Evolutionary conservation across 2,329 filamentous ascomycete species (phyloP).

Genomic region (Grosmannia clavigera): DNA sequence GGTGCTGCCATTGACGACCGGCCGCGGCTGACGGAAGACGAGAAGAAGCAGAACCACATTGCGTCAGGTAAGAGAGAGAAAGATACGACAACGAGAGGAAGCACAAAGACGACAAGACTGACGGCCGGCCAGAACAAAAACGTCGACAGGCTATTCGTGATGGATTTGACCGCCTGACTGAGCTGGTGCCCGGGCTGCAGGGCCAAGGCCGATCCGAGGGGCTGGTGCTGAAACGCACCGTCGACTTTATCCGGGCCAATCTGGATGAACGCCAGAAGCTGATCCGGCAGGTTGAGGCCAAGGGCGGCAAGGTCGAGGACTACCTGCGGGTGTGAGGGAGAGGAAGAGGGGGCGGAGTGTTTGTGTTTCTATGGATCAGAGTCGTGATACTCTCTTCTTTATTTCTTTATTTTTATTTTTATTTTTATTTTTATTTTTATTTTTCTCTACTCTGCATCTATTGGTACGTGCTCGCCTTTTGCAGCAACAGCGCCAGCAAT

Average conservation of each 20-base stretch:
- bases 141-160: constrained; percentile 54
- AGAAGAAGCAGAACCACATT: constrained; percentile 27
- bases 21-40: constrained; percentile 23
- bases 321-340: constrained; percentile 13
- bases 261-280: constrained; percentile 45
- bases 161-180: constrained; percentile 70
- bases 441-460: constrained; percentile 16
- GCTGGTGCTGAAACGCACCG: constrained; percentile 61
- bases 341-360: not conserved
- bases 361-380: too few species aligned
- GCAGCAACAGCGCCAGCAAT: constrained; percentile 31
- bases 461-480: constrained; percentile 34
- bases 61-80: constrained; percentile 18
- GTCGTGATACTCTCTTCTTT: too few species aligned
- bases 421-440: not conserved
- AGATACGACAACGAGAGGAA: constrained; percentile 21
- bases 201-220: constrained; percentile 79
- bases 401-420: not conserved
- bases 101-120: constrained; percentile 13
- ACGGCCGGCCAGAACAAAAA: constrained; percentile 20
- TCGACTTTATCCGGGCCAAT: constrained; percentile 51
- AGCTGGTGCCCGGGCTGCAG: constrained; percentile 68
- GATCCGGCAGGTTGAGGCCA: constrained; percentile 44
- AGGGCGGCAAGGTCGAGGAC: constrained; percentile 39
- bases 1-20: constrained; percentile 15